These are phyloP conservation scores for Cotoneaster glaucophyllus DNA, from an alignment of 306 rosid species.

Conservation along the genomic window DNA sequence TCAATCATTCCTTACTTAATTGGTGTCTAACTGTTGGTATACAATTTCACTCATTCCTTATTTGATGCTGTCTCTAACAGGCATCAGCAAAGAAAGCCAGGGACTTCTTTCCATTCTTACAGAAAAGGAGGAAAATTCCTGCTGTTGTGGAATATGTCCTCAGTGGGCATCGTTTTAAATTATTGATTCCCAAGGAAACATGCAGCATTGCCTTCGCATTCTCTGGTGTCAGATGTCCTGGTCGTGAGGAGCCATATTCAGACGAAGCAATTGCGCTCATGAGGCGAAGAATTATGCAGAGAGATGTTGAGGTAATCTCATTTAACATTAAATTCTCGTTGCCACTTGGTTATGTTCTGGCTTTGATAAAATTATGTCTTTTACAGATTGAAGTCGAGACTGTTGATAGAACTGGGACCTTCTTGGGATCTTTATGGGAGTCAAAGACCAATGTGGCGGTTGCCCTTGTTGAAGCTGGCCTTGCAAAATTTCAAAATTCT, in stretches of 20 bases:
- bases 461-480: conserved; percentile 85
- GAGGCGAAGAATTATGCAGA: conserved; percentile 97
- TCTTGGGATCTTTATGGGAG: conserved; percentile 97
- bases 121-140: conserved; percentile 76
- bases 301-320: conserved; percentile 82
- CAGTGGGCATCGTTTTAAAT: conserved; percentile 98
- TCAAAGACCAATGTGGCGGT: conserved; percentile 61
- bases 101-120: conserved; percentile 90
- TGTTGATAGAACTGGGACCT: conserved; percentile 89
- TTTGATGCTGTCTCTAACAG: conserved; percentile 30
- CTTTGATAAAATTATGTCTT: conserved; percentile 2
- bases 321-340: conserved; percentile 10
- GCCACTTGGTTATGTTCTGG: conserved; percentile 9
- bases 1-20: neutral
- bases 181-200: conserved; percentile 95
- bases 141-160: conserved; percentile 96
- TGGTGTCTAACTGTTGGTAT: neutral
- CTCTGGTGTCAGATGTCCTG: conserved; percentile 96
- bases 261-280: conserved; percentile 91
- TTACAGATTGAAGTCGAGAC: conserved; percentile 91
- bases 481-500: conserved; percentile 79
- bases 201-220: conserved; percentile 92
- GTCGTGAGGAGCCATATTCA: conserved; percentile 88
- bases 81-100: conserved; percentile 80
- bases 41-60: neutral